Conservation (phyloP, 306 rosid genomes). For the Hylodesmum podocarpum region DNA sequence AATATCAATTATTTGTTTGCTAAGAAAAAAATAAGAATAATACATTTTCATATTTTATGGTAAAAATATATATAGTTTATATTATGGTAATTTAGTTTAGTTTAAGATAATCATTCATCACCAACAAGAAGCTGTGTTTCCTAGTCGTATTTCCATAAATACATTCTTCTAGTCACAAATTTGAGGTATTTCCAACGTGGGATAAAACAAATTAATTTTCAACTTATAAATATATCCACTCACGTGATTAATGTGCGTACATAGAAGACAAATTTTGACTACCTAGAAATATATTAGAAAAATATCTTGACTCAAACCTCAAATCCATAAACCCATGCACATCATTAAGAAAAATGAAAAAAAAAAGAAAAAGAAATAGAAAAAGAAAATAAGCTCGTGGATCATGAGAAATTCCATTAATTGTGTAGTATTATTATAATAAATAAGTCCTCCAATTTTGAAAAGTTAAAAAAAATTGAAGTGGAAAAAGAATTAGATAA, state of each 20-base stretch:
- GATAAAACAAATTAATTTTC: background rate
- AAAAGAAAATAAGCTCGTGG: background rate
- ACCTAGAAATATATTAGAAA: background rate
- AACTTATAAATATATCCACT: background rate
- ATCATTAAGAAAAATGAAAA: background rate
- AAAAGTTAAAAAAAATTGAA: background rate
- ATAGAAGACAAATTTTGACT: background rate
- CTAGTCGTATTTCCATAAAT: background rate
- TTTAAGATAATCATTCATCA: too few species aligned
- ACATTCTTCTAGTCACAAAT: background rate
- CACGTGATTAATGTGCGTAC: background rate
- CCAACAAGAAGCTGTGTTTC: background rate
- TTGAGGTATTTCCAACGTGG: background rate
- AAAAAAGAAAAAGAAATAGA: too few species aligned
- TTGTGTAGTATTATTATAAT: background rate
- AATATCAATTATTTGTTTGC: background rate
- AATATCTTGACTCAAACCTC: too few species aligned
- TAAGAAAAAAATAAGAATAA: background rate
- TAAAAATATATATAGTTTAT: too few species aligned
- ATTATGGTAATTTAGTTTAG: too few species aligned
- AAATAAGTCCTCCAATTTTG: background rate
- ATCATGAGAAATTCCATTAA: background rate
- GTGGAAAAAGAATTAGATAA: background rate
- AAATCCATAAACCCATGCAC: background rate
- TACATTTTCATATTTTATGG: too few species aligned